Evolutionary conservation across 768 basidiomycete genomes (phyloP).

Genomic region (Gloeostereum incarnatum): DNA sequence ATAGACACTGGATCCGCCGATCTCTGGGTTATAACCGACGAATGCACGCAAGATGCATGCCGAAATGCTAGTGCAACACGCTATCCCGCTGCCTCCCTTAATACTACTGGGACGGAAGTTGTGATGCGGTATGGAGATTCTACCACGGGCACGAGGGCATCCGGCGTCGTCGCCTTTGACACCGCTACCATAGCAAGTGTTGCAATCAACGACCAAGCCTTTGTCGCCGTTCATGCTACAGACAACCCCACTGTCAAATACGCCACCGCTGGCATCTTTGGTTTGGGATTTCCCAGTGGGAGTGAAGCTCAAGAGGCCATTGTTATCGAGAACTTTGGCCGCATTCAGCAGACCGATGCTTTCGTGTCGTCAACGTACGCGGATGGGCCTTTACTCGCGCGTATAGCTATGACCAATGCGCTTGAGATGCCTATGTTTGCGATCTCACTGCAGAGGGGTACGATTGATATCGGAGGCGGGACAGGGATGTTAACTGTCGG

Average conservation of each 20-base stretch:
- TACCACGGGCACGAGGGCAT: conserved; percentile 49
- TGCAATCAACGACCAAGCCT: conserved; percentile 36
- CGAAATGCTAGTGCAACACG: conserved; percentile 22
- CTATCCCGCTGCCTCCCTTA: conserved; percentile 31
- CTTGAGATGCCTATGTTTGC: conserved; percentile 42
- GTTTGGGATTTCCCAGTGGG: conserved; percentile 57
- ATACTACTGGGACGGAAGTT: conserved; percentile 25
- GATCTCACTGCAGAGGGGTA: conserved; percentile 48
- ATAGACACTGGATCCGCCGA: conserved; percentile 68
- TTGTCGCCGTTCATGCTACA: conserved; percentile 50
- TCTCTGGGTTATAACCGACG: conserved; percentile 53
- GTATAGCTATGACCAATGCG: conserved; percentile 31
- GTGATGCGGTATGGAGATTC: conserved; percentile 59
- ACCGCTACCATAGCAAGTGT: conserved; percentile 45
- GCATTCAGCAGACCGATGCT: conserved; percentile 19
- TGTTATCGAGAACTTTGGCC: conserved; percentile 15
- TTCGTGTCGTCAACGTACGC: conserved; percentile 23
- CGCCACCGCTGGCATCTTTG: conserved; percentile 53
- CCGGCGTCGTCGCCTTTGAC: conserved; percentile 46
- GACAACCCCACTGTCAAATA: conserved; percentile 46
- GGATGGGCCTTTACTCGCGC: conserved; percentile 36
- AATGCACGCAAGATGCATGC: conserved; percentile 33
- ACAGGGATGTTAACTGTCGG: conserved; percentile 55
- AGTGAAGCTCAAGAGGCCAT: conserved; percentile 30
- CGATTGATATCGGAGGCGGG: conserved; percentile 48